Evolutionary conservation across 148 eudicot genomes (phyloP).

Genomic region (Heliamphora exappendiculata): DNA sequence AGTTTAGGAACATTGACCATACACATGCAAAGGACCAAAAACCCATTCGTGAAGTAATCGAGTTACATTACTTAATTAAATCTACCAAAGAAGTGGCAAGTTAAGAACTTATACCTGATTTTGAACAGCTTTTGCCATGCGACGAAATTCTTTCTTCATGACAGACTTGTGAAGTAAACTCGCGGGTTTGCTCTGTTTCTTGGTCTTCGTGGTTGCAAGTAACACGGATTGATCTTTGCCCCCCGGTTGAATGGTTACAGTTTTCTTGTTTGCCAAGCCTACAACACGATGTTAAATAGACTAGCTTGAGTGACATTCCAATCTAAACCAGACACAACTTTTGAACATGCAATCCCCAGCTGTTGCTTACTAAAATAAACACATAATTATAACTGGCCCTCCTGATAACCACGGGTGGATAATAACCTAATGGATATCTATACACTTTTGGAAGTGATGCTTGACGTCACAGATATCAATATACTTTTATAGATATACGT

Average conservation of each 20-base stretch:
- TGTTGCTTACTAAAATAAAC: neutral
- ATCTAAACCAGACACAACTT: neutral
- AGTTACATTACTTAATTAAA: too few species aligned
- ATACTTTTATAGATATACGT: too few species aligned
- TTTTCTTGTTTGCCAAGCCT: constrained; percentile 93
- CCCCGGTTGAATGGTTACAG: constrained; percentile 69
- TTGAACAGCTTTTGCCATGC: constrained; percentile 81
- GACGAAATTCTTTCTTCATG: constrained; percentile 80
- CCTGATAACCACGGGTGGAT: too few species aligned
- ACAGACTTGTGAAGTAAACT: constrained; percentile 62
- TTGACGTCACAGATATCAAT: too few species aligned
- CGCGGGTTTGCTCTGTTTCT: constrained; percentile 79
- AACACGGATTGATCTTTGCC: constrained; percentile 69
- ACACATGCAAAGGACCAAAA: neutral
- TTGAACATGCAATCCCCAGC: neutral
- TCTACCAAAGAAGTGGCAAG: neutral
- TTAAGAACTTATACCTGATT: constrained; percentile 57
- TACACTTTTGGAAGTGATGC: too few species aligned
- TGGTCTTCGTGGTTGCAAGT: constrained; percentile 77
- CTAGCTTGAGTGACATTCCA: neutral
- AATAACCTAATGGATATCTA: too few species aligned
- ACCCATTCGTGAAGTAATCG: neutral
- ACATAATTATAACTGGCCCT: neutral
- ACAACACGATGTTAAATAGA: neutral
- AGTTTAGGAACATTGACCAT: neutral